Evolutionary conservation across 2,329 filamentous ascomycete species (phyloP).

Genomic region (Colletotrichum sp.): DNA sequence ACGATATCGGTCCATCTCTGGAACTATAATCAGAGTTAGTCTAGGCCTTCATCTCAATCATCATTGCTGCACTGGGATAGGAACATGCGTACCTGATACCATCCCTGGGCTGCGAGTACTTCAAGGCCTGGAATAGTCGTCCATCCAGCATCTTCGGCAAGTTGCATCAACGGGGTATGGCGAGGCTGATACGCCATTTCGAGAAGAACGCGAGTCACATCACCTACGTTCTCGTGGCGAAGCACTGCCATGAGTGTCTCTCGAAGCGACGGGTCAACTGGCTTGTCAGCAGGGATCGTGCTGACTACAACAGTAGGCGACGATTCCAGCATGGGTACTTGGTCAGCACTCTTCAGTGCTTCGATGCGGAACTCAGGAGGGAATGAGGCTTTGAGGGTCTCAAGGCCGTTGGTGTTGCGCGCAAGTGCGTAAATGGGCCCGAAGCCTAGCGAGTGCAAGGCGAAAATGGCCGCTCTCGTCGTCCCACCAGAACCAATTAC

Average conservation of each 20-base stretch:
- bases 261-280: constrained; percentile 75
- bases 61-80: background rate
- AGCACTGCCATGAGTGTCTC: constrained; percentile 65
- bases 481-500: constrained; percentile 94
- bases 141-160: constrained; percentile 83
- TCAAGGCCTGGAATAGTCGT: constrained; percentile 85
- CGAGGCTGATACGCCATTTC: constrained; percentile 97
- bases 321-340: constrained; percentile 23
- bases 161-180: constrained; percentile 82
- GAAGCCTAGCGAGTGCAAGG: constrained; percentile 83
- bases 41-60: constrained; percentile 2
- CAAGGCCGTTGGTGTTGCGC: constrained; percentile 72
- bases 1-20: constrained; percentile 84
- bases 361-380: constrained; percentile 73
- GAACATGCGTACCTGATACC: constrained; percentile 73
- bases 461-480: constrained; percentile 88
- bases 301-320: constrained; percentile 78
- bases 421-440: constrained; percentile 87
- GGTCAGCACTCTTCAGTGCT: constrained; percentile 47
- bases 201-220: constrained; percentile 67
- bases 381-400: constrained; percentile 73
- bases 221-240: constrained; percentile 42
- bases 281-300: constrained; percentile 87
- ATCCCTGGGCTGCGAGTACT: constrained; percentile 87
- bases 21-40: constrained; percentile 57